Evolutionary conservation across 164 flowering plant species (phyloP).

Genomic region (Aristolochia fimbriata): DNA sequence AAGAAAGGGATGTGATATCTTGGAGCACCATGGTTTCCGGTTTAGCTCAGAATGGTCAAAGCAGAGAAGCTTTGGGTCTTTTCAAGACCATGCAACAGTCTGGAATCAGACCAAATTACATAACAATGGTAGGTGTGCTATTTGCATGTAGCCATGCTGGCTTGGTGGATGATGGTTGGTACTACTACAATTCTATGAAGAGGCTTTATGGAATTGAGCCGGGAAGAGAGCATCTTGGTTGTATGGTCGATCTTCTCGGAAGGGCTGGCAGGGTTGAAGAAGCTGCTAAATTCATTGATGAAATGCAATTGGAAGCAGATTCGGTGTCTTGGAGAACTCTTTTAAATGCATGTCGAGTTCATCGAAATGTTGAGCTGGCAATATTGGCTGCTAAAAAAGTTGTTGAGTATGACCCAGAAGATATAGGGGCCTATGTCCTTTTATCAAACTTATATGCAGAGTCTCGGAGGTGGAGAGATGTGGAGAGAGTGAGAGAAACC

Average conservation of each 20-base stretch:
- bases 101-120: constrained; percentile 51
- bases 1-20: constrained; percentile 62
- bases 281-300: constrained; percentile 44
- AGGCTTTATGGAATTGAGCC: constrained; percentile 53
- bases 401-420: constrained; percentile 50
- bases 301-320: constrained; percentile 68
- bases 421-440: constrained; percentile 61
- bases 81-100: constrained; percentile 55
- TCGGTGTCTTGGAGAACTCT: constrained; percentile 68
- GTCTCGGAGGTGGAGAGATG: constrained; percentile 62
- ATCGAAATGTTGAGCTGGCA: constrained; percentile 51
- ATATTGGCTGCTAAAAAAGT: constrained; percentile 57
- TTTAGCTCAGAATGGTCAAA: constrained; percentile 77
- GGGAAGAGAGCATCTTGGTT: constrained; percentile 78
- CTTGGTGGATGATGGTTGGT: constrained; percentile 55
- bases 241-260: constrained; percentile 87
- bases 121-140: constrained; percentile 64
- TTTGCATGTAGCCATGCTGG: constrained; percentile 98
- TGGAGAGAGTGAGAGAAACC: constrained; percentile 33
- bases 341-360: constrained; percentile 73
- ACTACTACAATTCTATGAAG: constrained; percentile 62
- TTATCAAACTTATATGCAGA: constrained; percentile 70
- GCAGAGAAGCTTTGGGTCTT: constrained; percentile 44
- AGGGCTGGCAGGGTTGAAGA: constrained; percentile 79
- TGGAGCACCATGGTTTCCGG: constrained; percentile 95